Evolutionary conservation across 371 early-diverging fungal genomes (phyloP), one percentile per base, ranked within the genome.

Genomic region (Syncephalis plumigaleata): DNA sequence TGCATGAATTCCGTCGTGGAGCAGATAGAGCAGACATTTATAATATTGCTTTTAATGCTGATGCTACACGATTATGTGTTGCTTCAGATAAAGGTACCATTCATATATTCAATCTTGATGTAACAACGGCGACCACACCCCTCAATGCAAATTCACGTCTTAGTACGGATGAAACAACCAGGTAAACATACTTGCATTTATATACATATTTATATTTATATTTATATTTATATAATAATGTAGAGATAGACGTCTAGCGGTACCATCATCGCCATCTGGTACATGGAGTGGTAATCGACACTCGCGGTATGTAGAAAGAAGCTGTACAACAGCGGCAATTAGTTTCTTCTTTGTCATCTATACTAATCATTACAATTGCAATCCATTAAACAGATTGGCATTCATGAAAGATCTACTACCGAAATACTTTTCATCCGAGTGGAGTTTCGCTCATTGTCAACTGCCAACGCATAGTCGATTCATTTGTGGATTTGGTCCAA

Each of bases 31-130:
- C 94, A 5, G 83, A 81, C 46, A 92, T 94, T 18, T 87, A 77
- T 36, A 68, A 78, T 42, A 79, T 94, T 36, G 83, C 86, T 15
- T 92, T 94, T 57, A 84, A 81, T 51, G 60, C 67, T 36, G 83
- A 82, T 47, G 75, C 75, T 7, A 81, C 82, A 0, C 64, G 85
- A 25, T 60, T 91, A 16, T 79, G 82, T 55, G 89, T 87, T 5
- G 78, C 89, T 3, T 84, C 84, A 0, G 93, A 92, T 61, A 91
- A 93, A 53, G 87, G 87, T 15, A 94, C 95, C 1, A 78, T 93
- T 7, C 95, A 94, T 56, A 65, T 94, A 1, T 94, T 94, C 54
- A 83, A 87, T 48, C 70, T 94, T n/a, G 82, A 76, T 46, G 70
- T 55, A 0, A n/a, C n/a, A n/a, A 31, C 31, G 31, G 31, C n/a